Evolutionary conservation across 2,329 filamentous ascomycete species (phyloP).

Genomic region (Beauveria australis): DNA sequence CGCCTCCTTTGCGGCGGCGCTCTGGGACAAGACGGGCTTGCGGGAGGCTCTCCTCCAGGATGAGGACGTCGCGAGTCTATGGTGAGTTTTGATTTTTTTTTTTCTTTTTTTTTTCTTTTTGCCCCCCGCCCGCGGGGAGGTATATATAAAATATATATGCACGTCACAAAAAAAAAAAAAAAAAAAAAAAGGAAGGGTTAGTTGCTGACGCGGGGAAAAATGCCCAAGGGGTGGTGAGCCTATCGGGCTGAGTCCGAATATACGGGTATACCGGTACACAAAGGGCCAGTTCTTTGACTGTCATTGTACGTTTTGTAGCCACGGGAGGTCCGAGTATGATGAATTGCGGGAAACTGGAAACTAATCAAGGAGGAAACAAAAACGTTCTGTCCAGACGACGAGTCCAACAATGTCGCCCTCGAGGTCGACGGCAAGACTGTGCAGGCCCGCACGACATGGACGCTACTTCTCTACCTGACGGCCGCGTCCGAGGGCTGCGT

Average conservation of each 20-base stretch:
- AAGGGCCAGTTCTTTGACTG: constrained; percentile 86
- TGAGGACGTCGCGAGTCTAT: constrained; percentile 29
- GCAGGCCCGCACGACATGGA: constrained; percentile 68
- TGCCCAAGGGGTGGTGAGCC: constrained; percentile 68
- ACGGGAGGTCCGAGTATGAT: background rate
- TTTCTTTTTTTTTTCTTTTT: no score
- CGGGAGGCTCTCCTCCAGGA: constrained; percentile 44
- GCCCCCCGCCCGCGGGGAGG: no score
- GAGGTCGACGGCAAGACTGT: constrained; percentile 22
- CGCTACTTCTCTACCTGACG: constrained; percentile 78
- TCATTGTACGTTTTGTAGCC: constrained; percentile 57
- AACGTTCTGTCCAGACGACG: constrained; percentile 57
- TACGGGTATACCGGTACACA: constrained; percentile 79
- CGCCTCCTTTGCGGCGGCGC: constrained; percentile 57
- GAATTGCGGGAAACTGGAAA: background rate
- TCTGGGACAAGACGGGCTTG: constrained; percentile 74
- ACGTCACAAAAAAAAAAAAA: background rate
- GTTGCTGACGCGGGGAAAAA: constrained; percentile 8
- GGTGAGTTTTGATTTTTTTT: constrained; percentile 20
- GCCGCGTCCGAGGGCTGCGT: constrained; percentile 64
- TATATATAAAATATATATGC: background rate
- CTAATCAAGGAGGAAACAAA: background rate
- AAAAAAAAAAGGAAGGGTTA: no score
- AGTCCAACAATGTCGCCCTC: constrained; percentile 66
- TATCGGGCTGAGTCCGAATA: constrained; percentile 80